A percentile compares a stretch with the other conserved stretches of the same genome.
phyloP scores from a whole-genome alignment of 2,329 filamentous ascomycete genomes.

The Fusarium illudens region DNA sequence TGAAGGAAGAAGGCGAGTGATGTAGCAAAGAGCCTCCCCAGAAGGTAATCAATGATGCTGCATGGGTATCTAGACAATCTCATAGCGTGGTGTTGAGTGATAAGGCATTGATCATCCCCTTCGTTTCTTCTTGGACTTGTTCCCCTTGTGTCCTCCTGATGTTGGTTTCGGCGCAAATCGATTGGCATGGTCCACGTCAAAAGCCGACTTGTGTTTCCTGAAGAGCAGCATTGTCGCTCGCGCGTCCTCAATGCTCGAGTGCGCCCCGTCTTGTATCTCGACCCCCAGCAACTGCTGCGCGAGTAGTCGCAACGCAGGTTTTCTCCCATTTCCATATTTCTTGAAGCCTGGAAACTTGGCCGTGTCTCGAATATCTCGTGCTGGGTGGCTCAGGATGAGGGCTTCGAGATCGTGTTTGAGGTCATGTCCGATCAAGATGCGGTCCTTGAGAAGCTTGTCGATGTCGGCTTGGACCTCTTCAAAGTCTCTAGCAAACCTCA shows the following conservation, averaged over 20 bases:
- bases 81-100: not conserved
- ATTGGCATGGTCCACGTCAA: conserved; percentile 81
- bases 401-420: conserved; percentile 81
- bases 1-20: not conserved
- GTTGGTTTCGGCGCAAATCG: conserved; percentile 61
- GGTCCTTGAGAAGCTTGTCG: conserved; percentile 70
- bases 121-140: conserved; percentile 54
- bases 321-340: conserved; percentile 71
- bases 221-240: conserved; percentile 91
- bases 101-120: conserved; percentile 24
- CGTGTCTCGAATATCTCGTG: conserved; percentile 84
- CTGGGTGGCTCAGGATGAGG: conserved; percentile 80
- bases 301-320: conserved; percentile 71
- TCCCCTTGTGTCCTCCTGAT: conserved; percentile 45
- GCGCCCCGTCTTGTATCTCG: conserved; percentile 70
- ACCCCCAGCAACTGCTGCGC: conserved; percentile 65
- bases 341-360: conserved; percentile 79
- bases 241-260: conserved; percentile 81
- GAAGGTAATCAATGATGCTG: conserved; percentile 4
- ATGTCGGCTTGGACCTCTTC: conserved; percentile 80
- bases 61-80: conserved; percentile 33
- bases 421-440: conserved; percentile 85
- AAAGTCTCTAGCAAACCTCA: conserved; percentile 75
- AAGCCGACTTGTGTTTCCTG: conserved; percentile 80
- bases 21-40: not conserved